Percentiles rank a stretch among this genome's conserved stretches.
Evolutionary conservation across 768 basidiomycete species (phyloP).

Genomic region (Mycena haematopus): DNA sequence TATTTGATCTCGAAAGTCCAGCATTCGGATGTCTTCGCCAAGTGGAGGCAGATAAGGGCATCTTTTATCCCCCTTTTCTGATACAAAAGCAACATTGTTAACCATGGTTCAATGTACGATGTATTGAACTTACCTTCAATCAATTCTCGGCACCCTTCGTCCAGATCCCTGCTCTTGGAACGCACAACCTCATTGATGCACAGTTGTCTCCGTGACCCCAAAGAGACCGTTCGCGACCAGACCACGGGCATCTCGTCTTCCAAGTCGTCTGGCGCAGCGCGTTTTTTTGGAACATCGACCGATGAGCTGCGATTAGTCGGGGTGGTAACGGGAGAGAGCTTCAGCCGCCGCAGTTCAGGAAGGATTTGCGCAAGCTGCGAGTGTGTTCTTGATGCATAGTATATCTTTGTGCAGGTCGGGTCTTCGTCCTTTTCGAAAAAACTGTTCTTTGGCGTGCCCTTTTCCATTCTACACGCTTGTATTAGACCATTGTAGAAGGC

Average conservation of each 20-base stretch:
- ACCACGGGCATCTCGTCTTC: constrained; percentile 33
- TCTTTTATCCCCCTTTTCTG: constrained; percentile 69
- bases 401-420: constrained; percentile 80
- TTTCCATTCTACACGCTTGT: constrained; percentile 37
- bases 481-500: constrained; percentile 10
- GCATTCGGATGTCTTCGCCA: constrained; percentile 72
- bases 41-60: constrained; percentile 79
- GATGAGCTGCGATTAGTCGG: constrained; percentile 28
- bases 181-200: constrained; percentile 89
- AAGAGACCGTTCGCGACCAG: constrained; percentile 70
- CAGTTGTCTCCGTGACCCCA: constrained; percentile 89
- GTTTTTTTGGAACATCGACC: constrained; percentile 21
- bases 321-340: constrained; percentile 42
- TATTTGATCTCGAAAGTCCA: constrained; percentile 88
- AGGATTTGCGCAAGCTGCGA: constrained; percentile 93
- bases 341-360: constrained; percentile 81
- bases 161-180: constrained; percentile 68
- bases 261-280: constrained; percentile 34
- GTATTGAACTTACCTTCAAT: constrained; percentile 58
- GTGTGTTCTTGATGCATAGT: constrained; percentile 94
- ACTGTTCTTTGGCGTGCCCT: constrained; percentile 17
- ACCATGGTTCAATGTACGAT: background rate
- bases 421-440: constrained; percentile 46
- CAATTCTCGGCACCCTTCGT: constrained; percentile 87
- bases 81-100: background rate